These are phyloP conservation scores for Thecaphora frezii DNA, from an alignment of 1,284 basidiomycete genomes.

Conservation along the genomic window DNA sequence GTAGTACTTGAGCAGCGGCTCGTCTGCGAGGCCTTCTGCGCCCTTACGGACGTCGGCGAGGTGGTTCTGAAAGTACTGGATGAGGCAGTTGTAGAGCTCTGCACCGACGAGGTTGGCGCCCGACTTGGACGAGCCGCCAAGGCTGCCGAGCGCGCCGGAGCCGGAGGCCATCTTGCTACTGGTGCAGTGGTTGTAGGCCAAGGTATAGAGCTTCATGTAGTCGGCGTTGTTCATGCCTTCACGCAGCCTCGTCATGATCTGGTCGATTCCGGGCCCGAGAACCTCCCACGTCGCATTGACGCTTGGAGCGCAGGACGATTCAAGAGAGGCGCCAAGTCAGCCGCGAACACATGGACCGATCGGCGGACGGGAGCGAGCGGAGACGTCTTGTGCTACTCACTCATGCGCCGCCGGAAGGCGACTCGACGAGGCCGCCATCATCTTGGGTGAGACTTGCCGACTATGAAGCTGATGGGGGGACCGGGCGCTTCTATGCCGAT, in stretches of 20 bases:
- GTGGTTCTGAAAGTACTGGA: constrained; percentile 75
- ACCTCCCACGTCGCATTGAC: constrained; percentile 77
- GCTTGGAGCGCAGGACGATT: constrained; percentile 26
- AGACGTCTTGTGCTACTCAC: neutral
- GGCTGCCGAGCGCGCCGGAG: constrained; percentile 10
- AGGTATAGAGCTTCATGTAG: constrained; percentile 85
- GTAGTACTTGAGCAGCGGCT: constrained; percentile 86
- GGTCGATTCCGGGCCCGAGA: constrained; percentile 75
- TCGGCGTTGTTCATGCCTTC: constrained; percentile 86
- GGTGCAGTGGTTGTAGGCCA: constrained; percentile 95
- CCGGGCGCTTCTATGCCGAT: no score
- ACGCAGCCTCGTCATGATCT: constrained; percentile 64
- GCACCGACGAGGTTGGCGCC: constrained; percentile 93
- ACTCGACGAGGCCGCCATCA: neutral
- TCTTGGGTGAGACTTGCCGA: no score
- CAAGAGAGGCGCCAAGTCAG: no score
- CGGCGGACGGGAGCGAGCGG: no score
- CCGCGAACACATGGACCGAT: neutral
- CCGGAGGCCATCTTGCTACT: constrained; percentile 72
- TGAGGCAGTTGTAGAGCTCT: constrained; percentile 87
- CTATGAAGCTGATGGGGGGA: no score
- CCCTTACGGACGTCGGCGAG: constrained; percentile 63
- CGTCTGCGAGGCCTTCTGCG: constrained; percentile 78
- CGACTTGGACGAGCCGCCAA: constrained; percentile 25
- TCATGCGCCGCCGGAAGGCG: neutral